phyloP scores from a whole-genome alignment of 306 rosid species.

The Corylus avellana region DNA sequence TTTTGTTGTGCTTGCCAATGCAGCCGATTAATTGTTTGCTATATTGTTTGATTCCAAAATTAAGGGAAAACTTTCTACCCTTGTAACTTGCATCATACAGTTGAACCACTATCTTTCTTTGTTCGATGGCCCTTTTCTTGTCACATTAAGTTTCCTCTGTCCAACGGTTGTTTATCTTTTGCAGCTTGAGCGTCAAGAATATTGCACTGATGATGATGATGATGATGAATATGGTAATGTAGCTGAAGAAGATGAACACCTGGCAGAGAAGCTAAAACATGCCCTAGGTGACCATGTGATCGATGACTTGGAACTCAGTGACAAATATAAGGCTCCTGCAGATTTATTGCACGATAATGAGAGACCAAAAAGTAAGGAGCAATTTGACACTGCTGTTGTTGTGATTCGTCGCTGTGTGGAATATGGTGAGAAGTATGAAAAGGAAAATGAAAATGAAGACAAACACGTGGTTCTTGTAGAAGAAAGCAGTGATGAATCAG shows the following conservation, averaged over 20 bases:
- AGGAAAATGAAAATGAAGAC: conserved; percentile 61
- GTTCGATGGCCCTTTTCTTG: neutral
- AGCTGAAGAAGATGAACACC: conserved; percentile 62
- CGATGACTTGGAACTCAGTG: conserved; percentile 54
- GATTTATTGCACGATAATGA: conserved; percentile 53
- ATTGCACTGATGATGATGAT: conserved; percentile 43
- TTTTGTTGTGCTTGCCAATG: neutral
- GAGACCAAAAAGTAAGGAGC: conserved; percentile 37
- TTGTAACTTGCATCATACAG: neutral
- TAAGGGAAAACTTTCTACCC: neutral
- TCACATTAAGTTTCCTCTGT: conserved; percentile 10
- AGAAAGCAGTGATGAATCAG: conserved; percentile 90
- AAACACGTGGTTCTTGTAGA: conserved; percentile 48
- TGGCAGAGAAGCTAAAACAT: conserved; percentile 65
- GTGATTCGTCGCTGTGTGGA: conserved; percentile 73
- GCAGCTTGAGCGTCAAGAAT: conserved; percentile 72
- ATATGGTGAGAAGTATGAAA: conserved; percentile 77
- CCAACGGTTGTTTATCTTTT: conserved; percentile 16
- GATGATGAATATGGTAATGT: conserved; percentile 33
- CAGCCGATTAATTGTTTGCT: neutral
- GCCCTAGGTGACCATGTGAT: conserved; percentile 39
- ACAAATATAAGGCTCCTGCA: conserved; percentile 68
- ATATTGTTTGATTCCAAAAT: neutral
- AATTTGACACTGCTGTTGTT: conserved; percentile 52
- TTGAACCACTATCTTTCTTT: conserved; percentile 1